These are phyloP conservation scores for Casuarina glauca DNA, from an alignment of 306 rosid species.

Conservation along the genomic window DNA sequence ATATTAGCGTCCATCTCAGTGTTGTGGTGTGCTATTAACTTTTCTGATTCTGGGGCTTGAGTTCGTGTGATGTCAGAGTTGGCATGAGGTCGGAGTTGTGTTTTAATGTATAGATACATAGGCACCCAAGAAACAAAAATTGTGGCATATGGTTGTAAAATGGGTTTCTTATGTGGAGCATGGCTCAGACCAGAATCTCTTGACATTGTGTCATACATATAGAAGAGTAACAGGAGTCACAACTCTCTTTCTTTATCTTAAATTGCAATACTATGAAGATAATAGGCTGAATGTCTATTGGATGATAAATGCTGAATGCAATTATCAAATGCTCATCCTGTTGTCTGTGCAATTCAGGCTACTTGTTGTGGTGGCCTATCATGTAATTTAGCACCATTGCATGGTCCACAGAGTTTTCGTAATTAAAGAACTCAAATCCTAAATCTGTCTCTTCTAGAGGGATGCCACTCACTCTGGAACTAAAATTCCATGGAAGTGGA, in stretches of 20 bases:
- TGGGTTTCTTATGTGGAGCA: not conserved
- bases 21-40: not conserved
- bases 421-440: not conserved
- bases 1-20: not conserved
- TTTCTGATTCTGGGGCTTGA: not conserved
- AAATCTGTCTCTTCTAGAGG: not conserved
- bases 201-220: not conserved
- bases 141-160: not conserved
- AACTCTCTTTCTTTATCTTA: not conserved
- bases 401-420: not conserved
- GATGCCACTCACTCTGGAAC: not conserved
- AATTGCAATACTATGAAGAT: not conserved
- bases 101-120: not conserved
- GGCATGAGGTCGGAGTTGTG: not conserved
- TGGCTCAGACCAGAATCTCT: not conserved
- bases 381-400: not conserved
- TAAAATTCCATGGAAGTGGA: not conserved
- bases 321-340: not conserved
- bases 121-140: not conserved
- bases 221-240: not conserved
- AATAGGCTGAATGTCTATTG: not conserved
- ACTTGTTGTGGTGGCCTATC: not conserved
- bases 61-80: not conserved
- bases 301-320: constrained; percentile 2
- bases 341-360: not conserved